phyloP scores from a whole-genome alignment of 2,329 filamentous ascomycete species.

The Fonsecaea multimorphosa region DNA sequence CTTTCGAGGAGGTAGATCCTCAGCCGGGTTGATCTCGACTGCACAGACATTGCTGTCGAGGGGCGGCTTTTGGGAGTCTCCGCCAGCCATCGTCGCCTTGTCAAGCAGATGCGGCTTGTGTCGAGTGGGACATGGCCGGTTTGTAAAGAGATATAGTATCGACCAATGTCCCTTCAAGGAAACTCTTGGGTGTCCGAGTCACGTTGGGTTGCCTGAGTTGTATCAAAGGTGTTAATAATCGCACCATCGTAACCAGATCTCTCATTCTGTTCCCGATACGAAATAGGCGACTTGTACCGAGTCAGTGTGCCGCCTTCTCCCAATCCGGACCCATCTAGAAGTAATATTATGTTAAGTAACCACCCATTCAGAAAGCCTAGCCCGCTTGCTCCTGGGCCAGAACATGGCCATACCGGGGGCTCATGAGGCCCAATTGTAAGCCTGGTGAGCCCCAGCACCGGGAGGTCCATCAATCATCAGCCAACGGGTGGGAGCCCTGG shows the following conservation, averaged over 20 bases:
- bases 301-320: background rate
- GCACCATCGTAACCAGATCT: background rate
- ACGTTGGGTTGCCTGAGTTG: background rate
- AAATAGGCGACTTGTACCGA: background rate
- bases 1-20: background rate
- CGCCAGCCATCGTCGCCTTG: conserved; percentile 2
- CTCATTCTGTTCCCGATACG: background rate
- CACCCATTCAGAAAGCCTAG: too few species aligned
- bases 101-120: background rate
- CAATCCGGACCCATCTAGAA: background rate
- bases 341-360: too few species aligned
- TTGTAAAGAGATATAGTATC: background rate
- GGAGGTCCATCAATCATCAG: too few species aligned
- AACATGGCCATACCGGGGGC: too few species aligned
- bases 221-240: background rate
- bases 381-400: too few species aligned
- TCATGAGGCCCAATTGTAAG: too few species aligned
- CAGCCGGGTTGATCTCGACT: background rate
- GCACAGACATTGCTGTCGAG: conserved; percentile 1
- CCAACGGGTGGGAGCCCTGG: too few species aligned
- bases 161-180: too few species aligned
- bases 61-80: background rate
- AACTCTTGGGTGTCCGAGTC: background rate
- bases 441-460: too few species aligned
- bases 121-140: background rate